These are phyloP conservation scores for Rhodocollybia butyracea DNA, from an alignment of 768 basidiomycete genomes.

Conservation along the genomic window DNA sequence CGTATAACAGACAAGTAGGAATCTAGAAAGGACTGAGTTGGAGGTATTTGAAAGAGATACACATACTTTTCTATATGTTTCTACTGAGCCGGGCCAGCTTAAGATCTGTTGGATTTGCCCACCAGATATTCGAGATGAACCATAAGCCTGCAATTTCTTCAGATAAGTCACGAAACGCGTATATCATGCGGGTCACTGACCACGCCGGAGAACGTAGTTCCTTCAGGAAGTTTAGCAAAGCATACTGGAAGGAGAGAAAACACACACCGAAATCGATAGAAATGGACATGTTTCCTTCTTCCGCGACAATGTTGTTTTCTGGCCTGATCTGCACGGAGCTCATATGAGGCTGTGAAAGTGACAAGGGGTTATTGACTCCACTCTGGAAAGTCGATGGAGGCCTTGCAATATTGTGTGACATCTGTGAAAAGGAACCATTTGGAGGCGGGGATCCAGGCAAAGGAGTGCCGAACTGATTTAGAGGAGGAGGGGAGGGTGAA, in stretches of 20 bases:
- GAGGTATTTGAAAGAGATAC: slow-evolving; percentile 2
- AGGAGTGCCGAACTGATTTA: slow-evolving; percentile 24
- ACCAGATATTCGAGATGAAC: slow-evolving; percentile 76
- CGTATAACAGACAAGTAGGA: slow-evolving; percentile 83
- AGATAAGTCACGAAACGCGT: not conserved
- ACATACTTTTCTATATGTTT: slow-evolving; percentile 77
- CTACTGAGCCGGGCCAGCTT: slow-evolving; percentile 81
- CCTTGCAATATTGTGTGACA: slow-evolving; percentile 8
- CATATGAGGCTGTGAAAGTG: not conserved
- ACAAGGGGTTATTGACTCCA: not conserved
- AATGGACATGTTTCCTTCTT: slow-evolving; percentile 80
- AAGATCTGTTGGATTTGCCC: slow-evolving; percentile 84
- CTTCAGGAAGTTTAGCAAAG: slow-evolving; percentile 29
- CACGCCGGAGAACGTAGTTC: slow-evolving; percentile 86
- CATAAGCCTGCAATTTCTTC: slow-evolving; percentile 62
- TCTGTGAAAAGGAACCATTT: slow-evolving; percentile 12
- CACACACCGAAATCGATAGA: slow-evolving; percentile 80
- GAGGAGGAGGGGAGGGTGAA: slow-evolving; percentile 33
- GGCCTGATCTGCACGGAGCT: slow-evolving; percentile 2
- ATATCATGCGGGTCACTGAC: slow-evolving; percentile 40
- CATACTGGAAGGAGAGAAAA: not conserved
- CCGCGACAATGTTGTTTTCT: slow-evolving; percentile 12
- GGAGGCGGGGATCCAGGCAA: slow-evolving; percentile 8
- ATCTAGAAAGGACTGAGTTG: slow-evolving; percentile 32
- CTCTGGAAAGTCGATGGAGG: slow-evolving; percentile 2